Conservation (phyloP, 2,329 filamentous ascomycete species). For the Huntiella savannae region DNA sequence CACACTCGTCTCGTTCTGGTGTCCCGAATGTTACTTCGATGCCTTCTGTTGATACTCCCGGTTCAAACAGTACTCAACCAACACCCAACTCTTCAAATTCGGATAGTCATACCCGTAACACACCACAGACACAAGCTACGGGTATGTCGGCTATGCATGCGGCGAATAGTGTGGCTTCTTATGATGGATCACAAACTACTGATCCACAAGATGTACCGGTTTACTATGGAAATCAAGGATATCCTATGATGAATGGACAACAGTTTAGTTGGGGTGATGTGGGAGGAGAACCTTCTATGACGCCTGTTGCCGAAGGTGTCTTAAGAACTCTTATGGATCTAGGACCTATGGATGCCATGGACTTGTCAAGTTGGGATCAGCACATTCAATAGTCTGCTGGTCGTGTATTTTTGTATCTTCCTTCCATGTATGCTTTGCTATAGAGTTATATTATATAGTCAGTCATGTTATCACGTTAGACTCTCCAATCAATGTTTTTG, state of each 20-base stretch:
- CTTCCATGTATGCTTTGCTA: no score
- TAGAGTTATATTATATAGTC: no score
- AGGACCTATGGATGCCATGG: slow-evolving; percentile 42
- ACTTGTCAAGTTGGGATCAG: slow-evolving; percentile 29
- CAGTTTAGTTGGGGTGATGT: slow-evolving; percentile 23
- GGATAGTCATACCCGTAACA: not conserved
- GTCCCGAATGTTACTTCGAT: slow-evolving; percentile 1
- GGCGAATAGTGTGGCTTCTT: not conserved
- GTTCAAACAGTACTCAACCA: slow-evolving; percentile 2
- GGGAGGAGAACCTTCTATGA: slow-evolving; percentile 27
- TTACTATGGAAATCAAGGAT: no score
- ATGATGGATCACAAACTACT: not conserved
- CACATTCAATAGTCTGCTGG: slow-evolving; percentile 7
- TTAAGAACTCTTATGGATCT: slow-evolving; percentile 38
- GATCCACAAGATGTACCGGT: not conserved
- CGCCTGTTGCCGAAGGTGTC: slow-evolving; percentile 37
- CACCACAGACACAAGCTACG: not conserved
- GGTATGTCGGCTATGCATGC: not conserved
- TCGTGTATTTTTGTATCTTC: no score
- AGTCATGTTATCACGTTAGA: no score
- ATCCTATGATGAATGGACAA: not conserved
- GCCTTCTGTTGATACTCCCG: slow-evolving; percentile 1
- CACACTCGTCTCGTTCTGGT: not conserved
- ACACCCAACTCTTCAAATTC: slow-evolving; percentile 7
- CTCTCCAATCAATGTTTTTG: no score